Base-by-base conservation (phyloP, 352 stramenopile genomes). In the Thalassiosira allenii region DNA sequence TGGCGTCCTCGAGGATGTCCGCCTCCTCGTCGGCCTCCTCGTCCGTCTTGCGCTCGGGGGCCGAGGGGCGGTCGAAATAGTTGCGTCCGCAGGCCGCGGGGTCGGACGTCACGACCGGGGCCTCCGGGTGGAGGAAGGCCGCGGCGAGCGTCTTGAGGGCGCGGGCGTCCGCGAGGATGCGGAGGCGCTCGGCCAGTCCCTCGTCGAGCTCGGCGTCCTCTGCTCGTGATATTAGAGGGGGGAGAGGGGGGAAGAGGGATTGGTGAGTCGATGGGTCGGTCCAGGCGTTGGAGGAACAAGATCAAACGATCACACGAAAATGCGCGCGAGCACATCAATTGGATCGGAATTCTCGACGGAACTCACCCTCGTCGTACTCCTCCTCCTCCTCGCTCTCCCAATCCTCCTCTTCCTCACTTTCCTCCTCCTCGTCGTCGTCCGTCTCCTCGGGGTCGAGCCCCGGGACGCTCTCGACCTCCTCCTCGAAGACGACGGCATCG, bases 81-180 rank as follows among this genome's bases (percentile, higher is more conserved):
- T 75, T 85, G 54, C 83, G 81, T 12, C 68, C 82, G 63, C 34
- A 79, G 43, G 61, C 68, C 41, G 47, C 63, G 0, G 65, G 20
- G 66, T 87, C 74, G 23, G 43, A 54, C 22, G 57, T 47, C 5
- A 40, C 23, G 9, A 89, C 78, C 14, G 77, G 73, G 5, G 64
- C 59, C 59, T 92, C 83, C 2, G 87, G 87, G 49, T 87, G 75
- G n/a, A 85, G 44, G 70, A 83, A 91, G 44, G 79, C 88, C 11
- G 70, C 57, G 20, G 89, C 86, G 11, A 88, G 49, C 40, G 87
- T 73, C 40, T 86, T 86, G 29, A 93, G 65, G 17, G 81, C 57
- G 14, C 63, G 68, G 25, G 77, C 73, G 72, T 93, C 89, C 32
- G 75, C 61, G n/a, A 92, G 69, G 63, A 93, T 88, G 30, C 61